These are phyloP conservation scores for Alnus rubra DNA, from an alignment of 306 rosid genomes.

Conservation along the genomic window DNA sequence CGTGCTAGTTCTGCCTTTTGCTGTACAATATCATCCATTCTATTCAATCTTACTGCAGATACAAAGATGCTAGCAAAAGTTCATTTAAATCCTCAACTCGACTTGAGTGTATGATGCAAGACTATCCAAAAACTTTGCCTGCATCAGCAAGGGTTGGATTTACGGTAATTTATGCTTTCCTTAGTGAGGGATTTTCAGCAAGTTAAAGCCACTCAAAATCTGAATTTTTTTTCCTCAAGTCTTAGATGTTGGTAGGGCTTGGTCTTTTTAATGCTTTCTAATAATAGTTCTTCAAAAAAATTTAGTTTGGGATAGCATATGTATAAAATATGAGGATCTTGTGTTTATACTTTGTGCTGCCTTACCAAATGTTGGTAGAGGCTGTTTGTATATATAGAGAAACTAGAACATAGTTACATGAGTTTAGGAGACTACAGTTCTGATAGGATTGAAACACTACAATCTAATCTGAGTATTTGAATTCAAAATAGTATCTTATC, in stretches of 20 bases:
- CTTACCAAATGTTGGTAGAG: too few species aligned
- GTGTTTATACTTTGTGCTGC: too few species aligned
- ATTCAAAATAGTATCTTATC: too few species aligned
- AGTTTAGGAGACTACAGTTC: too few species aligned
- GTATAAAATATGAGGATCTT: too few species aligned
- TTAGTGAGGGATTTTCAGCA: constrained; percentile 15
- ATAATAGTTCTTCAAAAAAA: constrained; percentile 14
- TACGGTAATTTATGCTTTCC: constrained; percentile 64
- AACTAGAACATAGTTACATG: too few species aligned
- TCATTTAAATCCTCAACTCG: constrained; percentile 96
- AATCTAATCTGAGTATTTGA: too few species aligned
- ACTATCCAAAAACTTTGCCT: constrained; percentile 90
- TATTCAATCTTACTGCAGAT: constrained; percentile 51
- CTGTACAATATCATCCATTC: constrained; percentile 3
- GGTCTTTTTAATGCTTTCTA: not conserved
- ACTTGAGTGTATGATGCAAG: constrained; percentile 99
- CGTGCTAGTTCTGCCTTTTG: not conserved
- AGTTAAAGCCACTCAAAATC: constrained; percentile 16
- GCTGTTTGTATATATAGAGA: too few species aligned
- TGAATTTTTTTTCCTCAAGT: constrained; percentile 16
- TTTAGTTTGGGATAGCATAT: constrained; percentile 2
- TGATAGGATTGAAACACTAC: too few species aligned
- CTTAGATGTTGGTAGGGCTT: constrained; percentile 5
- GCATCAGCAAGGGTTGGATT: constrained; percentile 92
- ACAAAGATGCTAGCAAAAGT: constrained; percentile 90